Percentiles rank a stretch among this genome's conserved stretches.
phyloP scores from a whole-genome alignment of 1,284 basidiomycete species.

The Rugosomyces carneus region DNA sequence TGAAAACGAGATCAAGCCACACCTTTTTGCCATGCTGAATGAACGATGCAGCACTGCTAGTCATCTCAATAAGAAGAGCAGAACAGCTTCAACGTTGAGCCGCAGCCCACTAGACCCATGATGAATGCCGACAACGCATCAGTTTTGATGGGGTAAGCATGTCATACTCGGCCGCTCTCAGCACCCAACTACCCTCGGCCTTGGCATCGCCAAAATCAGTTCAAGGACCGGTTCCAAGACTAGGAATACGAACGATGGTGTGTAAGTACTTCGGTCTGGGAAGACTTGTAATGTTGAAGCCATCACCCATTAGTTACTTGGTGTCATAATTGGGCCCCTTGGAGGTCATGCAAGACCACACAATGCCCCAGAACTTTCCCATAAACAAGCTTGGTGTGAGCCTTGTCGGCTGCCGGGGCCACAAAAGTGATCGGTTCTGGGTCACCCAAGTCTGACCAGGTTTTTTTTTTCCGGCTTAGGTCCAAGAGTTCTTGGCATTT shows the following conservation, averaged over 20 bases:
- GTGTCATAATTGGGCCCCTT: no score
- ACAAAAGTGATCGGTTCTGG: neutral
- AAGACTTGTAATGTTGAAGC: neutral
- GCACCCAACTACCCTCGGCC: neutral
- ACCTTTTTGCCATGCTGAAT: constrained; percentile 21
- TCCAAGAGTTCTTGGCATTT: constrained; percentile 13
- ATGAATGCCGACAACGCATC: constrained; percentile 2
- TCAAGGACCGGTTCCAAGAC: neutral
- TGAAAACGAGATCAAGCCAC: neutral
- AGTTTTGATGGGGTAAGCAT: constrained; percentile 9
- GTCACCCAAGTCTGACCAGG: neutral
- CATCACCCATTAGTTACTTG: neutral
- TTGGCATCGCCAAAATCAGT: neutral
- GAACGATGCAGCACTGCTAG: constrained; percentile 17
- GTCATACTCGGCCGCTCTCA: neutral
- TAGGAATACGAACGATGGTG: neutral
- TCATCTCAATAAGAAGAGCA: constrained; percentile 10
- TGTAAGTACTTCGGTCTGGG: neutral
- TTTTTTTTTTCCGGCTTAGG: neutral
- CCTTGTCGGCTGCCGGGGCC: neutral
- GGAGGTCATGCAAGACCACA: no score
- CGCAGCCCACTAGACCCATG: neutral
- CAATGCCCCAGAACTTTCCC: neutral
- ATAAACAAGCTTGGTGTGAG: neutral
- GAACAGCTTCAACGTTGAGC: neutral